Percentiles rank a stretch among this genome's conserved stretches.
phyloP scores from a whole-genome alignment of 108 stramenopile genomes.

The Nannochloropsis gaditana region DNA sequence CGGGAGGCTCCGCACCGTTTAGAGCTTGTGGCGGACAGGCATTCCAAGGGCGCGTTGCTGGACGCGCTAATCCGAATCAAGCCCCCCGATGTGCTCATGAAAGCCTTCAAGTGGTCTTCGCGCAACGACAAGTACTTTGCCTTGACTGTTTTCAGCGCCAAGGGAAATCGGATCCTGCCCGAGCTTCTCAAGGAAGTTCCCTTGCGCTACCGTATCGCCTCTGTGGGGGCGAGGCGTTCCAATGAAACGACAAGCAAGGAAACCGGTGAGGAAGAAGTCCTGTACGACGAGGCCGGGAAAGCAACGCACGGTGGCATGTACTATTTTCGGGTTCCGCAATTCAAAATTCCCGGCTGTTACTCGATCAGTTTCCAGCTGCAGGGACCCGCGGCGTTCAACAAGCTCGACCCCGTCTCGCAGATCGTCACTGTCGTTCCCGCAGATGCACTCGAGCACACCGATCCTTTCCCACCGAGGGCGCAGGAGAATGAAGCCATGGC shows the following conservation, averaged over 20 bases:
- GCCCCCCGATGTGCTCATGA: not conserved
- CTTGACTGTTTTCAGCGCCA: not conserved
- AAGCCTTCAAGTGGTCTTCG: constrained; percentile 8
- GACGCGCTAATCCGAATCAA: constrained; percentile 10
- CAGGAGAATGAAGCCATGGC: too few relatives aligned
- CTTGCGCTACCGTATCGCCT: not conserved
- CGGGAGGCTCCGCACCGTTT: not conserved
- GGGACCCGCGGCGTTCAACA: not conserved
- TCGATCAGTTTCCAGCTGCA: not conserved
- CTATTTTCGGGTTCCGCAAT: constrained; percentile 19
- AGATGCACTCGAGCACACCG: not conserved
- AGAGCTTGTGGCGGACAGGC: not conserved
- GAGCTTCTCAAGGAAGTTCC: not conserved
- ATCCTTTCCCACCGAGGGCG: too few relatives aligned
- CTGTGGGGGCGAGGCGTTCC: not conserved
- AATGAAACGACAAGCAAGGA: not conserved
- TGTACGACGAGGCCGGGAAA: constrained; percentile 4
- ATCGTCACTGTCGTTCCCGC: not conserved
- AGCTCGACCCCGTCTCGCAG: not conserved
- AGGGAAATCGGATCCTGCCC: not conserved
- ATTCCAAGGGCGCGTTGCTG: constrained; percentile 1
- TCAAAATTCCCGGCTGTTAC: not conserved
- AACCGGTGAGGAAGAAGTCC: not conserved
- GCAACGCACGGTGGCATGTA: not conserved
- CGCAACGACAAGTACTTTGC: not conserved